A percentile compares a stretch with the other conserved stretches of the same genome.
Evolutionary conservation across 257 asterid genomes (phyloP).

Genomic region (Handroanthus guayacan): DNA sequence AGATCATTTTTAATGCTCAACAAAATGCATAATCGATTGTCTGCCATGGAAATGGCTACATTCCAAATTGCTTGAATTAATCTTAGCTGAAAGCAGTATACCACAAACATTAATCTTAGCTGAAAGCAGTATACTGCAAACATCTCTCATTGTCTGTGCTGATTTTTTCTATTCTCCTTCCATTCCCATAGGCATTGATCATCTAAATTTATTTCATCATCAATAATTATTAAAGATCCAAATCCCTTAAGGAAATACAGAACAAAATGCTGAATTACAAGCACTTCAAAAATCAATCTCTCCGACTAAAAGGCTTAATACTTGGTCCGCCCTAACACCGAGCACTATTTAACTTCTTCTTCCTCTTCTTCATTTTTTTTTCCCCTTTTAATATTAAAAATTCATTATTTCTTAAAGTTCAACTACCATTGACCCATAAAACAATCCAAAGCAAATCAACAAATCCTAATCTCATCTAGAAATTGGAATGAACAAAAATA

Average conservation of each 20-base stretch:
- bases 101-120: slow-evolving; percentile 8
- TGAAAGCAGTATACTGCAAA: background rate
- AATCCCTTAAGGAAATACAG: background rate
- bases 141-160: background rate
- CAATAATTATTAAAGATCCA: background rate
- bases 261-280: slow-evolving; percentile 10
- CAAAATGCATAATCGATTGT: slow-evolving; percentile 1
- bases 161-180: background rate
- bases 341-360: too few species aligned
- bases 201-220: slow-evolving; percentile 21
- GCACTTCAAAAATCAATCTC: slow-evolving; percentile 6
- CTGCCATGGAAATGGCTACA: background rate
- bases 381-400: background rate
- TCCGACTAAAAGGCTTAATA: background rate
- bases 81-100: background rate
- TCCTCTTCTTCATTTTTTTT: too few species aligned
- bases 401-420: background rate
- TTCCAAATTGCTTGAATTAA: background rate
- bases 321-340: background rate
- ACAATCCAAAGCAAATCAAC: background rate
- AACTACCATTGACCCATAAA: background rate
- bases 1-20: background rate
- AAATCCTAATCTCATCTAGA: background rate
- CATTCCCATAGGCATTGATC: slow-evolving; percentile 26
- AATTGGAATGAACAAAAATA: background rate